Conservation (phyloP, 768 basidiomycete species). For the Suillus bovinus region DNA sequence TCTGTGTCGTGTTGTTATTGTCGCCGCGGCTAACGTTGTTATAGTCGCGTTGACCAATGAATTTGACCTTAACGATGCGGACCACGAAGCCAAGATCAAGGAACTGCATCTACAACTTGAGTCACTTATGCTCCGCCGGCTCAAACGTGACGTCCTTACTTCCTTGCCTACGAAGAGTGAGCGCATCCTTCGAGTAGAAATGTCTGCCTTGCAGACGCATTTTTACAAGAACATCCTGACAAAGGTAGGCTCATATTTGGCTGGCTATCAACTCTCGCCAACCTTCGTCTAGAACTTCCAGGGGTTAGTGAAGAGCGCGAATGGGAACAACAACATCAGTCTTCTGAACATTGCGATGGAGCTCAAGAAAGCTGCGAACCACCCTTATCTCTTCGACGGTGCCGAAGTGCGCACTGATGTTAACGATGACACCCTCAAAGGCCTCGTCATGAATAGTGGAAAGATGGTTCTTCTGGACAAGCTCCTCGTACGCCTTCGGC, state of each 20-base stretch:
- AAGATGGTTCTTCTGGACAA: conserved; percentile 99
- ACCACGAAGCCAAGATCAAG: conserved; percentile 94
- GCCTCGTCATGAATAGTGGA: conserved; percentile 97
- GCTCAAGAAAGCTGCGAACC: conserved; percentile 97
- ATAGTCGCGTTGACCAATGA: conserved; percentile 91
- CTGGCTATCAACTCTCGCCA: conserved; percentile 5
- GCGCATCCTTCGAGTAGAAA: conserved; percentile 95
- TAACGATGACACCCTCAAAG: conserved; percentile 84
- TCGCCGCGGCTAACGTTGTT: conserved; percentile 12
- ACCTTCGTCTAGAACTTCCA: conserved; percentile 73
- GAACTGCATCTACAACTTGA: conserved; percentile 93
- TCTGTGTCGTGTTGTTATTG: neutral
- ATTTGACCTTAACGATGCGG: conserved; percentile 90
- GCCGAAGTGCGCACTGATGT: conserved; percentile 69
- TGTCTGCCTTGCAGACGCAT: conserved; percentile 94
- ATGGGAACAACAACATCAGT: conserved; percentile 89
- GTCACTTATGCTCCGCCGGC: conserved; percentile 88
- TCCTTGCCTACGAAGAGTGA: conserved; percentile 97
- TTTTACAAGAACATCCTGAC: conserved; percentile 99
- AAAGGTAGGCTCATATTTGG: conserved; percentile 50
- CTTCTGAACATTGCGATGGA: conserved; percentile 99
- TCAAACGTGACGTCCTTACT: conserved; percentile 96
- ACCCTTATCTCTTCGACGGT: conserved; percentile 97
- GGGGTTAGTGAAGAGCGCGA: conserved; percentile 86
- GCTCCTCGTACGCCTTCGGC: conserved; percentile 83